Percentiles rank a stretch among this genome's conserved stretches.
These are phyloP conservation scores for Pythium sp. DNA, from an alignment of 352 stramenopile species.

Conservation along the genomic window DNA sequence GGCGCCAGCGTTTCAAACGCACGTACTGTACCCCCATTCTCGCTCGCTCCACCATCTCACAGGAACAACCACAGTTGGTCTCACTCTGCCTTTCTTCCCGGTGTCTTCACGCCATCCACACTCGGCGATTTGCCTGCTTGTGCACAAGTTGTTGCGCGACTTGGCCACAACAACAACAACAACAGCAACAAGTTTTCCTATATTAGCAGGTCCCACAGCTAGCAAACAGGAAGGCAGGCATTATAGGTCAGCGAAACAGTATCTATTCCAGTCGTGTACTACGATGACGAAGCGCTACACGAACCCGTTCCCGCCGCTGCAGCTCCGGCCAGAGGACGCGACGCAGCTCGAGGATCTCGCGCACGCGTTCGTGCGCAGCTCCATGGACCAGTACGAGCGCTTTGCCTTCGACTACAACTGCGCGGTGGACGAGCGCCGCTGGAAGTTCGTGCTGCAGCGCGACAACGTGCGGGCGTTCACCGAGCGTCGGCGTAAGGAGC, in stretches of 20 bases:
- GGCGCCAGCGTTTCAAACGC: neutral
- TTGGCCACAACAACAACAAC: neutral
- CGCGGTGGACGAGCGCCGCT: conserved; percentile 13
- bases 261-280: neutral
- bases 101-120: neutral
- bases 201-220: neutral
- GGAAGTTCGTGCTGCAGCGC: conserved; percentile 15
- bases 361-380: conserved; percentile 9
- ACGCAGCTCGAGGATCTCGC: conserved; percentile 14
- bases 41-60: neutral
- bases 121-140: neutral
- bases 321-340: conserved; percentile 15
- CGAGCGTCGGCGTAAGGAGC: conserved; percentile 3
- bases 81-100: neutral
- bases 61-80: neutral
- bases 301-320: conserved; percentile 14
- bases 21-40: neutral
- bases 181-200: neutral
- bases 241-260: neutral
- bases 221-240: too few relatives aligned
- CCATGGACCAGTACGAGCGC: conserved; percentile 16
- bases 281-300: neutral
- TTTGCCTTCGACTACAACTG: conserved; percentile 7
- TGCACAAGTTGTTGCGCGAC: neutral
- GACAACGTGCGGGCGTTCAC: conserved; percentile 13